Conservation (phyloP, 1,284 basidiomycete species). For the Anthracocystis panici-leucophaei region DNA sequence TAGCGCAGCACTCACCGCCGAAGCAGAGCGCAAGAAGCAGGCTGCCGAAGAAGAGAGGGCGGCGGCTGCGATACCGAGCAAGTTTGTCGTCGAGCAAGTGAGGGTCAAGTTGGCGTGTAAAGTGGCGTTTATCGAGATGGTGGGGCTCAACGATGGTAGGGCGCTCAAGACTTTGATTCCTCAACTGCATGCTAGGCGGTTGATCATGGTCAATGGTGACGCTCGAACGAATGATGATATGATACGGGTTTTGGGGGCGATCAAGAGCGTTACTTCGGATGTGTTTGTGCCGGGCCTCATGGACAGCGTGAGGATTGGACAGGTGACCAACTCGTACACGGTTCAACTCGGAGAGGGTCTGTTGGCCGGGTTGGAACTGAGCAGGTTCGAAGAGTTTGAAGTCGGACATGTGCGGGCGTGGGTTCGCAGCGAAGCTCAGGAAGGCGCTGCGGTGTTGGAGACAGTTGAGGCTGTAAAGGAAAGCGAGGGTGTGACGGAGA, state of each 20-base stretch:
- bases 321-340: constrained; percentile 93
- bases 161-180: constrained; percentile 96
- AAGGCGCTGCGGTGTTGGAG: constrained; percentile 18
- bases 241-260: constrained; percentile 30
- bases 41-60: constrained; percentile 30
- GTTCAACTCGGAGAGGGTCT: constrained; percentile 91
- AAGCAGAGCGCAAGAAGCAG: constrained; percentile 76
- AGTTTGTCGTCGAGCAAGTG: constrained; percentile 82
- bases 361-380: constrained; percentile 84
- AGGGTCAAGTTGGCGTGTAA: constrained; percentile 85
- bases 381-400: constrained; percentile 83
- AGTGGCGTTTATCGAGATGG: constrained; percentile 91
- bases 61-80: constrained; percentile 83
- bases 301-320: constrained; percentile 87
- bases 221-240: constrained; percentile 37
- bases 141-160: constrained; percentile 93
- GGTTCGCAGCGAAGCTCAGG: constrained; percentile 5
- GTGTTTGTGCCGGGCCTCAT: constrained; percentile 82
- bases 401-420: constrained; percentile 27
- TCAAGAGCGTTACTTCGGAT: constrained; percentile 81
- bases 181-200: constrained; percentile 86
- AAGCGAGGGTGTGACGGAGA: background rate
- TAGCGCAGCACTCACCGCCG: constrained; percentile 63
- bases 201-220: constrained; percentile 66
- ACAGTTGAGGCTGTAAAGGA: background rate